A percentile compares a stretch with the other conserved stretches of the same genome.
Conservation (phyloP, 768 basidiomycete genomes). For the Mycena chlorophos region DNA sequence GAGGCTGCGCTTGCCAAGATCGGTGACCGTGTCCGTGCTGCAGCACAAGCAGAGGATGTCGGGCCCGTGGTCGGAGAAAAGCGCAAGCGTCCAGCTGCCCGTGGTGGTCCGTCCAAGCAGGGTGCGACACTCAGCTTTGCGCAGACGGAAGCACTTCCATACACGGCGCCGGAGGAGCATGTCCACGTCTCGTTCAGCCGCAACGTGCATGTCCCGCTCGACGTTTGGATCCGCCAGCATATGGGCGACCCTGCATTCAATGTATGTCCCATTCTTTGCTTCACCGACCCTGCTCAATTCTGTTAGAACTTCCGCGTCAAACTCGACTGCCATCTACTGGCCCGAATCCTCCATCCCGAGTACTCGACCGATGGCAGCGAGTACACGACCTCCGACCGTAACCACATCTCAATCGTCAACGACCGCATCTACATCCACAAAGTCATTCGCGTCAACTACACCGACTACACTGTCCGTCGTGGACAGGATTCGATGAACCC, state of each 20-base stretch:
- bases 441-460: conserved; percentile 35
- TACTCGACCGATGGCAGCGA: conserved; percentile 22
- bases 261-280: not conserved
- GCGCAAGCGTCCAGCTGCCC: not conserved
- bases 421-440: conserved; percentile 27
- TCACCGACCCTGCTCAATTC: no score
- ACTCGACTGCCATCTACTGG: conserved; percentile 27
- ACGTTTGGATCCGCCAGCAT: not conserved
- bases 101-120: not conserved
- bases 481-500: conserved; percentile 37
- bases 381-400: conserved; percentile 2
- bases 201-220: not conserved
- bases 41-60: not conserved
- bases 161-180: not conserved
- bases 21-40: not conserved
- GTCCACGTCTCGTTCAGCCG: not conserved
- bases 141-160: not conserved
- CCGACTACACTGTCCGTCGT: conserved; percentile 37
- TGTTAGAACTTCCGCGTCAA: conserved; percentile 24
- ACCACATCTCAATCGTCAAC: conserved; percentile 2
- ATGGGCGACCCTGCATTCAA: not conserved
- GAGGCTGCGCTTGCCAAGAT: not conserved
- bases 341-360: conserved; percentile 18
- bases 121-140: not conserved
- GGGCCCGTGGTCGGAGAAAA: not conserved